Evolutionary conservation across 441 rosid genomes (phyloP), one percentile per base, ranked within the genome.

Genomic region (Syzygium malaccense): DNA sequence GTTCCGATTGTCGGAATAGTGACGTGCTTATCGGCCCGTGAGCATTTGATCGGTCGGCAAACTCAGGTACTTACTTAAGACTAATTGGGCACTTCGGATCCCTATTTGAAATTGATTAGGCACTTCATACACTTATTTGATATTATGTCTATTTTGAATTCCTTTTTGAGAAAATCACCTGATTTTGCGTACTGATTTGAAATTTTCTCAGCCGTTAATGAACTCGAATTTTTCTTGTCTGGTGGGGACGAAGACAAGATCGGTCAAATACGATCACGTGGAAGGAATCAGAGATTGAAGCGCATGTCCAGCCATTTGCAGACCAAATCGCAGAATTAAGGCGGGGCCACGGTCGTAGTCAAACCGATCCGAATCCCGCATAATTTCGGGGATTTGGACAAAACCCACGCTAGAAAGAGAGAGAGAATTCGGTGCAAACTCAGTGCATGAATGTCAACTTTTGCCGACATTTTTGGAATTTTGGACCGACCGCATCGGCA

Each of bases 81-180:
- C 0, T 45, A 45, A 45, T 45, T 45, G 48, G 10, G 2, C 2
- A 7, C 9, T 45, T 45, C 9, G 2, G 1, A 1, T 1, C 1
- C 2, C 9, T 45, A 45, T 41, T 41, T 41, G 45, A 41, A 1
- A 41, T 41, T 41, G 1, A 41, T 41, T 41, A 7, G 45, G 4
- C 1, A 41, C 48, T 45, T 45, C 8, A 45, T 0, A 45, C 1
- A 7, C 5, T 45, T 45, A 45, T 45, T 45, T 45, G 2, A 0
- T 45, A 45, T 0, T 45, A 45, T 45, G 2, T 45, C 8, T 8
- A 45, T 2, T 45, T 45, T 1, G 1, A 7, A 45, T 1, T 7
- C 2, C 9, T 45, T 45, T 7, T 45, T 7, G 9, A 45, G 9
- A 45, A 45, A 45, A 45, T 8, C 2, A 45, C 0, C 48, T 0